These are phyloP conservation scores for Aechmea fasciata DNA, from an alignment of 176 grass and related monocot species.

Conservation along the genomic window DNA sequence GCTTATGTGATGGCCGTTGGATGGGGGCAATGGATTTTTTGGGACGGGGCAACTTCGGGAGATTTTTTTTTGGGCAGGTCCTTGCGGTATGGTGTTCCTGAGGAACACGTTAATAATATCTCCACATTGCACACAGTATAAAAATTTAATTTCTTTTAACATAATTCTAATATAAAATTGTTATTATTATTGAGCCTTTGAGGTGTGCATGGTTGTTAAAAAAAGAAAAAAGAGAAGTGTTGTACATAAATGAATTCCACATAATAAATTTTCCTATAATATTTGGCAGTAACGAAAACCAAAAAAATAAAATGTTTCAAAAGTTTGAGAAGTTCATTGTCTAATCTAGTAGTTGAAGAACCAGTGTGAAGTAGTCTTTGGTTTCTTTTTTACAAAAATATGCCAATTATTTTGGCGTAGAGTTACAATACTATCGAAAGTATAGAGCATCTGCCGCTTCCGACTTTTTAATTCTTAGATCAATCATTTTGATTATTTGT, in stretches of 20 bases:
- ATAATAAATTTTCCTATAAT: too few species aligned
- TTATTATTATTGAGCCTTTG: too few species aligned
- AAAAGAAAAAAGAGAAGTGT: background rate
- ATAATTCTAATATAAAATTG: background rate
- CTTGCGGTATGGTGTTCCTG: conserved; percentile 4
- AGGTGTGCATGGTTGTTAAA: too few species aligned
- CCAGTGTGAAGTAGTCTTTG: background rate
- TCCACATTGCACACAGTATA: too few species aligned
- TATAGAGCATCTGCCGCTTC: too few species aligned
- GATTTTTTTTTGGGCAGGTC: conserved; percentile 13
- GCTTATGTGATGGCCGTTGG: background rate
- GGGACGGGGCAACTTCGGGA: background rate
- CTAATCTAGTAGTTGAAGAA: too few species aligned
- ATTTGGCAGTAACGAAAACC: too few species aligned
- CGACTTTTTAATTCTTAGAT: too few species aligned
- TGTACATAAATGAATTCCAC: background rate
- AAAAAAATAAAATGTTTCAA: too few species aligned
- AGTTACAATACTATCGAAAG: too few species aligned
- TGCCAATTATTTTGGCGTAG: background rate
- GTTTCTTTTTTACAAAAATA: background rate
- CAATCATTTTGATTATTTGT: too few species aligned
- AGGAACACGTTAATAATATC: background rate
- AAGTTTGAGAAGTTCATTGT: too few species aligned
- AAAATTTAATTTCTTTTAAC: background rate
- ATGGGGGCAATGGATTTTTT: conserved; percentile 13